Conservation (phyloP, 257 asterid genomes). For the Lantana camara region DNA sequence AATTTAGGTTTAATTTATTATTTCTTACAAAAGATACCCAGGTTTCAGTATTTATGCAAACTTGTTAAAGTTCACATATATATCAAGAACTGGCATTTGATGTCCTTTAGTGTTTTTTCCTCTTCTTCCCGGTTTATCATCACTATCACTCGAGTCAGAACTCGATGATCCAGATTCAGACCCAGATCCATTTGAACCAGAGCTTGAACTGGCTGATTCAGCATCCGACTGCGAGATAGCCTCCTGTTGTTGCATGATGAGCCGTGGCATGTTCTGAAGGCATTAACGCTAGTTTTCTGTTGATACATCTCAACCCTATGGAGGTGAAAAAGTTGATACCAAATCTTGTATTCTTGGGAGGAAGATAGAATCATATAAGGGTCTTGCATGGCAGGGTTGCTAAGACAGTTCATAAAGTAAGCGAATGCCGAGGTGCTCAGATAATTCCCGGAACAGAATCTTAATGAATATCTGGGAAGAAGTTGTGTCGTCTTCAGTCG, state of each 20-base stretch:
- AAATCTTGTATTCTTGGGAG: conserved; percentile 83
- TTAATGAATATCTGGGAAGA: conserved; percentile 94
- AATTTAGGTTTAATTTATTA: too few species aligned
- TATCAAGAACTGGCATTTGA: too few species aligned
- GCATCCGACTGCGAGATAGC: conserved; percentile 54
- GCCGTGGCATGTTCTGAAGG: conserved; percentile 90
- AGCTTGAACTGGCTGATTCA: conserved; percentile 47
- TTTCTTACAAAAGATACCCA: too few species aligned
- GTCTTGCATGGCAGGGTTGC: conserved; percentile 79
- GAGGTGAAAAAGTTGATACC: conserved; percentile 90
- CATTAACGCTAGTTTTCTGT: conserved; percentile 80
- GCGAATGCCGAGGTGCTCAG: conserved; percentile 89
- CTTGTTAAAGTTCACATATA: too few species aligned
- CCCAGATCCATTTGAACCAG: conserved; percentile 50
- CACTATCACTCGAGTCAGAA: conserved; percentile 55
- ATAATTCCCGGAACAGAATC: conserved; percentile 93
- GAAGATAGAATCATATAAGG: conserved; percentile 74
- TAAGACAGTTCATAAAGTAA: conserved; percentile 74
- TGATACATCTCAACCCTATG: conserved; percentile 86
- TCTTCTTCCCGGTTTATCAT: conserved; percentile 40
- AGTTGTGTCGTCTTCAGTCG: conserved; percentile 95
- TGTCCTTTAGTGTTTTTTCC: conserved; percentile 37
- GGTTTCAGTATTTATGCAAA: too few species aligned
- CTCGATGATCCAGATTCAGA: too few species aligned
- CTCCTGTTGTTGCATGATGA: conserved; percentile 88